Percentiles rank a stretch among this genome's conserved stretches.
Conservation (phyloP, 768 basidiomycete species). For the Rubroboletus satanas region DNA sequence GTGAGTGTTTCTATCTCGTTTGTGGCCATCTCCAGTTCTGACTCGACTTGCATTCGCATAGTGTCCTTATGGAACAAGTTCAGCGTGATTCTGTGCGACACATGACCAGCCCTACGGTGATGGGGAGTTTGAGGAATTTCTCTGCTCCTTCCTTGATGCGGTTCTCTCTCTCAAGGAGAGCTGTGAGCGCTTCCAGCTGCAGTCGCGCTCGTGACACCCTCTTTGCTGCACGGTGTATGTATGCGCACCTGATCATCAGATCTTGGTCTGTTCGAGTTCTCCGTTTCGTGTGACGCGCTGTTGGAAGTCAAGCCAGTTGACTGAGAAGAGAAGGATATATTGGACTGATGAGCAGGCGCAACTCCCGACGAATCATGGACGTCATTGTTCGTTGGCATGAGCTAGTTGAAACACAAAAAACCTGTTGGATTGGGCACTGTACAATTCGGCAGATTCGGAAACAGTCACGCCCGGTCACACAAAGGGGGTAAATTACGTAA, state of each 20-base stretch:
- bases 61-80: slow-evolving; percentile 41
- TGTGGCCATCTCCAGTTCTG: slow-evolving; percentile 72
- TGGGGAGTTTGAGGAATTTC: slow-evolving; percentile 71
- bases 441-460: not conserved
- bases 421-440: no score
- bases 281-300: slow-evolving; percentile 23
- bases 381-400: slow-evolving; percentile 31
- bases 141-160: slow-evolving; percentile 91
- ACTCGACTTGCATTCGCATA: slow-evolving; percentile 69
- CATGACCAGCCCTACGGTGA: slow-evolving; percentile 38
- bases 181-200: slow-evolving; percentile 66
- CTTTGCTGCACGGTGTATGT: not conserved
- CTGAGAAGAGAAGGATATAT: slow-evolving; percentile 30
- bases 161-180: slow-evolving; percentile 68
- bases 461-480: not conserved
- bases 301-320: slow-evolving; percentile 26
- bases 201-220: slow-evolving; percentile 2
- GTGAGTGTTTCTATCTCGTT: slow-evolving; percentile 67
- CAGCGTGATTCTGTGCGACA: slow-evolving; percentile 6
- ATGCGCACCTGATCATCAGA: slow-evolving; percentile 31
- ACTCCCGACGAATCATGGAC: slow-evolving; percentile 22
- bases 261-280: slow-evolving; percentile 15
- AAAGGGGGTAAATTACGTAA: not conserved
- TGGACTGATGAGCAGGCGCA: slow-evolving; percentile 20
- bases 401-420: not conserved